Conservation (phyloP, 2,329 filamentous ascomycete species). For the Macrophomina pseudophaseolina region DNA sequence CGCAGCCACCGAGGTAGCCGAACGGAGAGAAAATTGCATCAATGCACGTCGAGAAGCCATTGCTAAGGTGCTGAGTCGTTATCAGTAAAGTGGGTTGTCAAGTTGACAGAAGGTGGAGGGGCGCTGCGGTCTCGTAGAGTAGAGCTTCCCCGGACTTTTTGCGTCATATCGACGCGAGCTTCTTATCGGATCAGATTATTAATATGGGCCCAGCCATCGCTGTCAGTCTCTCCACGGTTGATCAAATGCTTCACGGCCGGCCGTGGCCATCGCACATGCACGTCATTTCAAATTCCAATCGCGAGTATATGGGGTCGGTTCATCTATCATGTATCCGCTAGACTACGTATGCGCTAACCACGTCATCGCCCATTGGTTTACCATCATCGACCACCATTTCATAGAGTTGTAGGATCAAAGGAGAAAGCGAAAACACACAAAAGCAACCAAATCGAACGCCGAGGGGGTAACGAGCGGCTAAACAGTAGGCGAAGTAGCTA, state of each 20-base stretch:
- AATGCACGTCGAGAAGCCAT: slow-evolving; percentile 21
- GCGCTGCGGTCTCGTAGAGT: not conserved
- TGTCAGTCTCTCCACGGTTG: not conserved
- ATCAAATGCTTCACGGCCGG: not conserved
- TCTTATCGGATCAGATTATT: not conserved
- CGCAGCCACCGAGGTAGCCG: not conserved
- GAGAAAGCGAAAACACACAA: not conserved
- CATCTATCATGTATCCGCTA: slow-evolving; percentile 24
- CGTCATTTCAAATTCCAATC: slow-evolving; percentile 5
- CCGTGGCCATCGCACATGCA: slow-evolving; percentile 9
- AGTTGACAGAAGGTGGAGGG: not conserved
- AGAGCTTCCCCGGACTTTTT: slow-evolving; percentile 24
- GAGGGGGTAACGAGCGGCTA: slow-evolving; percentile 17
- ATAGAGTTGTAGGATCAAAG: slow-evolving; percentile 10
- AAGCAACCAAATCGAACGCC: slow-evolving; percentile 6
- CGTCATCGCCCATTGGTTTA: slow-evolving; percentile 6
- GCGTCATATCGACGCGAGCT: slow-evolving; percentile 20
- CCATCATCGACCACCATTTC: slow-evolving; percentile 21
- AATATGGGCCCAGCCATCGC: not conserved
- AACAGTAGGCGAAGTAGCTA: slow-evolving; percentile 1
- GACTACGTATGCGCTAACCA: slow-evolving; percentile 23
- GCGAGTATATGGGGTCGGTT: slow-evolving; percentile 1
- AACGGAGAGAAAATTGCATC: slow-evolving; percentile 9
- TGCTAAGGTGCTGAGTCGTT: not conserved
- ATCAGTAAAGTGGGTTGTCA: not conserved